phyloP scores from a whole-genome alignment of 805 yeast species.

The Hanseniaspora taiwanica region DNA sequence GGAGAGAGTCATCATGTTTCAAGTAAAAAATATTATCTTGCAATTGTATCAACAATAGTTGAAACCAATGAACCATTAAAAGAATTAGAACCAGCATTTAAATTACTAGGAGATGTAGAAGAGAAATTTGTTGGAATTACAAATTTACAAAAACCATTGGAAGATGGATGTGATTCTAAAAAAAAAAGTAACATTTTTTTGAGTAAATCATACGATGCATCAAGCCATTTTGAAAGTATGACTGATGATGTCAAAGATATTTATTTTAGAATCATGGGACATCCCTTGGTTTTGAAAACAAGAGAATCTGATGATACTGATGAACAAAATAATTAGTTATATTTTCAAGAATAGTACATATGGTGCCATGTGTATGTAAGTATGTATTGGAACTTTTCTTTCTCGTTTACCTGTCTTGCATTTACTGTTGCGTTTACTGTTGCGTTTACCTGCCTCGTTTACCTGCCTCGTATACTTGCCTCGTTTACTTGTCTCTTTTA shows the following conservation, averaged over 20 bases:
- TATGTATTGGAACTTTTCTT: no score
- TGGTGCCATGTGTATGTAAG: no score
- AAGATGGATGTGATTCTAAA: no score
- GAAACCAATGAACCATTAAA: slow-evolving; percentile 88
- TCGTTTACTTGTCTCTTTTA: no score
- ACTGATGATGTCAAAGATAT: slow-evolving; percentile 95
- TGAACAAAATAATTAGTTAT: no score
- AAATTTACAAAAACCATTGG: slow-evolving; percentile 75
- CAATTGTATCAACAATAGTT: slow-evolving; percentile 85
- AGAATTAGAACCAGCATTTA: slow-evolving; percentile 89
- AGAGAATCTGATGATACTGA: slow-evolving; percentile 38
- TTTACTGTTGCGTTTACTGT: no score
- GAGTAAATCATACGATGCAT: slow-evolving; percentile 83
- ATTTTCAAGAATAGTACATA: no score
- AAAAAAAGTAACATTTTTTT: slow-evolving; percentile 62
- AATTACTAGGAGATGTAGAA: slow-evolving; percentile 61
- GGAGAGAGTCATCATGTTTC: slow-evolving; percentile 85
- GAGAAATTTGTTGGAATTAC: slow-evolving; percentile 92
- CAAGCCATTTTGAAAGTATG: slow-evolving; percentile 90
- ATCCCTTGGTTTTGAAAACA: slow-evolving; percentile 75
- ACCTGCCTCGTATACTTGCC: no score
- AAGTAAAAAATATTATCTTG: slow-evolving; percentile 78
- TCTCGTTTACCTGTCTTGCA: no score
- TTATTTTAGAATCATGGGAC: slow-evolving; percentile 83
- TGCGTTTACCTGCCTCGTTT: no score